A percentile compares a stretch with the other conserved stretches of the same genome.
These are phyloP conservation scores for Sicyos edulis DNA, from an alignment of 306 rosid genomes.

Conservation along the genomic window DNA sequence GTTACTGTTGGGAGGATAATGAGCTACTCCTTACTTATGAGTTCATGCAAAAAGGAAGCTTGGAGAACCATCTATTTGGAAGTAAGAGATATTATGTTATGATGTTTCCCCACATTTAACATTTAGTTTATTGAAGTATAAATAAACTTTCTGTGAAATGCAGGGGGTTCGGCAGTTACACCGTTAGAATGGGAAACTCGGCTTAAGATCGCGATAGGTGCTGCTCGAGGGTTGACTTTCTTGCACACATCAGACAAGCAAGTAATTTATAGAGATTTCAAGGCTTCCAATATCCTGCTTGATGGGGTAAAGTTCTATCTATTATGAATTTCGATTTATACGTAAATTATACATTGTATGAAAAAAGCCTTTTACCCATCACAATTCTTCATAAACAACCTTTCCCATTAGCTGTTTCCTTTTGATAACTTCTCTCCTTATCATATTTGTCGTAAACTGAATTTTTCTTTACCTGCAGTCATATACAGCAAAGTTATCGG, in stretches of 20 bases:
- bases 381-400: not conserved
- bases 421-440: not conserved
- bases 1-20: conserved; percentile 75
- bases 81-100: conserved; percentile 38
- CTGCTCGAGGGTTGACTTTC: conserved; percentile 86
- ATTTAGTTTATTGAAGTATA: not conserved
- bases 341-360: conserved; percentile 10
- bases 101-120: not conserved
- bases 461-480: conserved; percentile 44
- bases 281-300: conserved; percentile 88
- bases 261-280: conserved; percentile 87
- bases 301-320: conserved; percentile 57
- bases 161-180: conserved; percentile 78
- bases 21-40: conserved; percentile 81
- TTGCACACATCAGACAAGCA: conserved; percentile 78
- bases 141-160: conserved; percentile 8
- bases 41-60: conserved; percentile 90
- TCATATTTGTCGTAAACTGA: not conserved
- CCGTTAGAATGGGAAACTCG: conserved; percentile 79
- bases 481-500: conserved; percentile 81
- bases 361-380: not conserved
- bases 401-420: not conserved
- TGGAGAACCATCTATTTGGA: conserved; percentile 92
- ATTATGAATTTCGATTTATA: not conserved
- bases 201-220: conserved; percentile 88